phyloP scores from a whole-genome alignment of 2,329 filamentous ascomycete genomes.

The Ceratocystiopsis minuta region DNA sequence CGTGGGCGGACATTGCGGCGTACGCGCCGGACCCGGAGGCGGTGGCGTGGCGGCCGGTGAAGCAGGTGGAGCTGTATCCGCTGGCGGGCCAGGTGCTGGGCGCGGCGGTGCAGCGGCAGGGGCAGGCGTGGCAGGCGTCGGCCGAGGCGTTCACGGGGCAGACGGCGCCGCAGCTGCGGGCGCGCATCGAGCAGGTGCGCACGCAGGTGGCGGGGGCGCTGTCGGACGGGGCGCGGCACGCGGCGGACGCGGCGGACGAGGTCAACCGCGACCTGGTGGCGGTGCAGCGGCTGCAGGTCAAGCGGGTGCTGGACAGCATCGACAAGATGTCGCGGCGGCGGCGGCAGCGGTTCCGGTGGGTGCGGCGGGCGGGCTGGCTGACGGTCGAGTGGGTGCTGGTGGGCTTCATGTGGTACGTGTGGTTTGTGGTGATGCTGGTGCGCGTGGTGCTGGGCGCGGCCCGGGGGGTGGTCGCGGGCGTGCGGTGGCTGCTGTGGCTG shows the following conservation, averaged over 20 bases:
- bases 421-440: conserved; percentile 69
- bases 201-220: conserved; percentile 33
- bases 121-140: conserved; percentile 38
- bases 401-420: conserved; percentile 76
- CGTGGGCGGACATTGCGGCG: conserved; percentile 26
- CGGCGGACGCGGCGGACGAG: conserved; percentile 64
- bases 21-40: conserved; percentile 21
- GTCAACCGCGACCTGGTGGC: conserved; percentile 60
- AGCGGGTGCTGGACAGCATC: conserved; percentile 62
- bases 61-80: conserved; percentile 29
- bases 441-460: conserved; percentile 46
- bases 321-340: conserved; percentile 57
- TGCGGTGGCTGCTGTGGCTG: conserved; percentile 76
- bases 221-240: conserved; percentile 42
- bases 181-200: conserved; percentile 28
- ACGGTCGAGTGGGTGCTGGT: conserved; percentile 76
- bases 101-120: conserved; percentile 26
- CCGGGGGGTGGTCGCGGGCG: conserved; percentile 36
- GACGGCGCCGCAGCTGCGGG: conserved; percentile 34
- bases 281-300: conserved; percentile 61
- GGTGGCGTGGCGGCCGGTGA: conserved; percentile 16
- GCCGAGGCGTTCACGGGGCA: conserved; percentile 40
- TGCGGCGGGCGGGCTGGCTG: conserved; percentile 61
- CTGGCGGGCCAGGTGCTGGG: conserved; percentile 33
- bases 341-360: conserved; percentile 50